Evolutionary conservation across 371 early-diverging fungal species (phyloP).

Genomic region (Mortierella sp.): DNA sequence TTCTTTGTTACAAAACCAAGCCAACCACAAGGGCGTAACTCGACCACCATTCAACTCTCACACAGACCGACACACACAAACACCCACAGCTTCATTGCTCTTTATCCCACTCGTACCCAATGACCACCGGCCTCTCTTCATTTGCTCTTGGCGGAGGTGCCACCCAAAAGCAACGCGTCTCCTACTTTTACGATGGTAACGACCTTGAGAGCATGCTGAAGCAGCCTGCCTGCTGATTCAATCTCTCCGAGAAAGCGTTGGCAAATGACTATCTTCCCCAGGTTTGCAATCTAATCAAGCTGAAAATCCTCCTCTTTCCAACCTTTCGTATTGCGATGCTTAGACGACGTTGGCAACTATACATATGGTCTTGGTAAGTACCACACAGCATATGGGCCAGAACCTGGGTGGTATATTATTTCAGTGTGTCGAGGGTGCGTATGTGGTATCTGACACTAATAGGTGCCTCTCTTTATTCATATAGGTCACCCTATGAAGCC

Average conservation of each 20-base stretch:
- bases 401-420: neutral
- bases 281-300: neutral
- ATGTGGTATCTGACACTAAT: neutral
- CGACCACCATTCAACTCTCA: neutral
- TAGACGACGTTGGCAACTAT: constrained; percentile 58
- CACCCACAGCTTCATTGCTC: neutral
- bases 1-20: neutral
- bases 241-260: neutral
- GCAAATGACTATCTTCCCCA: neutral
- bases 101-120: neutral
- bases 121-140: constrained; percentile 53
- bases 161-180: constrained; percentile 74
- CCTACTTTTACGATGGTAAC: constrained; percentile 86
- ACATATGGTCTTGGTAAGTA: constrained; percentile 57
- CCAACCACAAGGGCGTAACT: neutral
- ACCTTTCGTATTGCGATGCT: neutral
- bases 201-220: constrained; percentile 45
- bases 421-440: neutral
- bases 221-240: neutral
- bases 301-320: neutral
- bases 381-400: neutral
- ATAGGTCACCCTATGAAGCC: constrained; percentile 99
- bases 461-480: neutral
- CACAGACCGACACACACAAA: neutral
- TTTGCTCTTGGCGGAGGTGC: constrained; percentile 55